These are phyloP conservation scores for Sporothrix pallida DNA, from an alignment of 2,329 filamentous ascomycete species.

Conservation along the genomic window DNA sequence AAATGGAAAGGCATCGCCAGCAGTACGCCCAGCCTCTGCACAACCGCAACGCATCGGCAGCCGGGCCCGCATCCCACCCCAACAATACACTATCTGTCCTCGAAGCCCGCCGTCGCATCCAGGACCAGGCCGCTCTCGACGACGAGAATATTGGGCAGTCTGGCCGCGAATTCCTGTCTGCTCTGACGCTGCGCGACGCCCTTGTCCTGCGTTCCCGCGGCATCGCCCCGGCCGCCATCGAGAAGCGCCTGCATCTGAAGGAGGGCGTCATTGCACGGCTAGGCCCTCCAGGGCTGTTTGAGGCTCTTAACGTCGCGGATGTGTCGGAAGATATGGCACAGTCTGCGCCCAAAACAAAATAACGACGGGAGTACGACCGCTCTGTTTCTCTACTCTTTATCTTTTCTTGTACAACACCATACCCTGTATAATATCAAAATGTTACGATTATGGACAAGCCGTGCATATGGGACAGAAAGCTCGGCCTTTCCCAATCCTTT, in stretches of 20 bases:
- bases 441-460: not conserved
- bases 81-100: conserved; percentile 58
- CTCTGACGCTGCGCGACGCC: conserved; percentile 54
- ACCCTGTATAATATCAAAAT: conserved; percentile 17
- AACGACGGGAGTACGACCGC: not conserved
- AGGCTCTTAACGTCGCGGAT: conserved; percentile 43
- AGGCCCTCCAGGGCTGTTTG: conserved; percentile 50
- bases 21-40: conserved; percentile 33
- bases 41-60: not conserved
- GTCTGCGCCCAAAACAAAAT: not conserved
- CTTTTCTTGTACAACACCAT: conserved; percentile 20
- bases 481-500: no score
- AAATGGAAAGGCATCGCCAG: conserved; percentile 30
- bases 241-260: conserved; percentile 53
- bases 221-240: conserved; percentile 50
- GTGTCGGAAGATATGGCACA: not conserved
- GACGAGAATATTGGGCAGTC: conserved; percentile 31
- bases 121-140: conserved; percentile 53
- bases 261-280: conserved; percentile 53
- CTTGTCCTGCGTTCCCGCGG: conserved; percentile 54
- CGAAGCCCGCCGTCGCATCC: conserved; percentile 53
- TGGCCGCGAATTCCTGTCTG: conserved; percentile 56
- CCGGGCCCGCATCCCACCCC: conserved; percentile 42
- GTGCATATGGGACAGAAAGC: not conserved
- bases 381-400: not conserved